phyloP scores from a whole-genome alignment of 2,329 filamentous ascomycete species.

The Penicillium sp. region DNA sequence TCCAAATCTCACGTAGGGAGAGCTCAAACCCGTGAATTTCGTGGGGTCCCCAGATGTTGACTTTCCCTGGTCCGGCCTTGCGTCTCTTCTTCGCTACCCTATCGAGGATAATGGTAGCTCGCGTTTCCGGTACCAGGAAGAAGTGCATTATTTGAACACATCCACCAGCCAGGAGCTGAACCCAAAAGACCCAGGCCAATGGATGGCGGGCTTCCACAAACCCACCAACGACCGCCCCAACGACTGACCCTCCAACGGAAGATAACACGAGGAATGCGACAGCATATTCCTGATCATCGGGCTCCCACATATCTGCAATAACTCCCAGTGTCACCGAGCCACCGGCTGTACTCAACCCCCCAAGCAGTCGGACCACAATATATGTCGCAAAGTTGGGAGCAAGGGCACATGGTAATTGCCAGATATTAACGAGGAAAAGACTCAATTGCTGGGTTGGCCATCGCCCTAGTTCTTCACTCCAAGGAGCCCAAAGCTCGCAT shows the following conservation, averaged over 20 bases:
- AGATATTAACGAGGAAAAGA: constrained; percentile 73
- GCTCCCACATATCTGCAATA: constrained; percentile 62
- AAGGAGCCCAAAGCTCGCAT: constrained; percentile 83
- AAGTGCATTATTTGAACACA: constrained; percentile 54
- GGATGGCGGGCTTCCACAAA: constrained; percentile 49
- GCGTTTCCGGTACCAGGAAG: constrained; percentile 54
- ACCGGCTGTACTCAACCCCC: constrained; percentile 62
- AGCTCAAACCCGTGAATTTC: constrained; percentile 64
- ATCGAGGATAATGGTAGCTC: constrained; percentile 58
- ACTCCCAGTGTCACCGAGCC: constrained; percentile 65
- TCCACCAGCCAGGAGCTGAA: constrained; percentile 59
- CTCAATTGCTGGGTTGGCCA: constrained; percentile 72
- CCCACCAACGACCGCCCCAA: constrained; percentile 54
- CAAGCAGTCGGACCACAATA: constrained; percentile 65
- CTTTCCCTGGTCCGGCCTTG: constrained; percentile 39
- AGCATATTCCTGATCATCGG: constrained; percentile 59
- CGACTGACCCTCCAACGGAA: constrained; percentile 53
- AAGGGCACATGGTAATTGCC: constrained; percentile 68
- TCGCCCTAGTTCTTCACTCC: constrained; percentile 78
- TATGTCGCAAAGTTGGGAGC: constrained; percentile 70
- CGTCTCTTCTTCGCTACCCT: constrained; percentile 58
- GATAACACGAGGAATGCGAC: constrained; percentile 61
- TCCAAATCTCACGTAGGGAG: constrained; percentile 55
- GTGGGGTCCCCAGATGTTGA: constrained; percentile 67
- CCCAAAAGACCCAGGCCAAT: constrained; percentile 65